These are phyloP conservation scores for Silene latifolia DNA, from an alignment of 148 eudicot species.

Conservation along the genomic window DNA sequence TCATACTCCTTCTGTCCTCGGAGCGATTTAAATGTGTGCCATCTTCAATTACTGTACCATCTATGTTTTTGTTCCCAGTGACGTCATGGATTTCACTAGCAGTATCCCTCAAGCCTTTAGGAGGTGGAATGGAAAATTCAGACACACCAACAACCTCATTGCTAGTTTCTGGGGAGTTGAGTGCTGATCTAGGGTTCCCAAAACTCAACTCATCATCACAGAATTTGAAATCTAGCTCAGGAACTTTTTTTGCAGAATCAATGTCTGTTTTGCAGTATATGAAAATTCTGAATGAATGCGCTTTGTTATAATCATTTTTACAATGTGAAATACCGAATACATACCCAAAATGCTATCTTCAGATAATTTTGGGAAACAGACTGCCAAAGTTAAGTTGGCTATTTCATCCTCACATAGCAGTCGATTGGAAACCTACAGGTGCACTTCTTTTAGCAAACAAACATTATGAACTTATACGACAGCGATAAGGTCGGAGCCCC, in stretches of 20 bases:
- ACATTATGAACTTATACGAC: background rate
- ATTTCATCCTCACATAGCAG: constrained; percentile 36
- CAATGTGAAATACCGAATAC: background rate
- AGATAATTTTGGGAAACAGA: constrained; percentile 31
- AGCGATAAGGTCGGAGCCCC: background rate
- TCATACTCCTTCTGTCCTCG: constrained; percentile 25
- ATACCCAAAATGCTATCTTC: constrained; percentile 55
- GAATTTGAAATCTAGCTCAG: constrained; percentile 41
- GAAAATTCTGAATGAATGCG: constrained; percentile 7
- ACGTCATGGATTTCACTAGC: constrained; percentile 21
- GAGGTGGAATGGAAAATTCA: constrained; percentile 21
- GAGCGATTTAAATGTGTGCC: constrained; percentile 21
- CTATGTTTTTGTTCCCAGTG: constrained; percentile 19
- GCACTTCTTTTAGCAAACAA: constrained; percentile 16
- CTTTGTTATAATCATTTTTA: background rate
- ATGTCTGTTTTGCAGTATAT: constrained; percentile 31
- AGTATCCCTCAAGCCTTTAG: constrained; percentile 21
- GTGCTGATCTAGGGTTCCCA: constrained; percentile 30
- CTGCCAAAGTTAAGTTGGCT: constrained; percentile 32
- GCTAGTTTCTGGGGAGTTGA: constrained; percentile 32
- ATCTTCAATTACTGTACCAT: constrained; percentile 25
- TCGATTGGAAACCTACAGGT: constrained; percentile 37
- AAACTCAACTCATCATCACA: constrained; percentile 37
- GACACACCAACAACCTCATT: constrained; percentile 27
- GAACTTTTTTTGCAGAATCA: constrained; percentile 41